phyloP scores from a whole-genome alignment of 164 flowering plant species.

The Aristolochia contorta region DNA sequence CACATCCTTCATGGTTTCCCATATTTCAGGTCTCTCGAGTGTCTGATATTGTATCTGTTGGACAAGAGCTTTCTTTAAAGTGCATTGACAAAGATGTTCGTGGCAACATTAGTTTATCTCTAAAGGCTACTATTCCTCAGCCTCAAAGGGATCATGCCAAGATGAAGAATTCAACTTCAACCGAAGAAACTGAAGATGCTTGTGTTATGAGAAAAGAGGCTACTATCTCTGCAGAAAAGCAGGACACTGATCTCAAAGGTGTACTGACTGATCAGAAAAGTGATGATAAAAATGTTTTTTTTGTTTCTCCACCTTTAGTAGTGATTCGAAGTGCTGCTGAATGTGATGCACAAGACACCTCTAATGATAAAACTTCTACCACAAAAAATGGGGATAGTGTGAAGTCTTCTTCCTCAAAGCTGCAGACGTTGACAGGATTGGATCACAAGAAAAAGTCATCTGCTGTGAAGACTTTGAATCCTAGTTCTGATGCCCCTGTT shows the following conservation, averaged over 20 bases:
- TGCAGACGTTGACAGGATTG: conserved; percentile 7
- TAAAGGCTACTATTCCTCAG: conserved; percentile 51
- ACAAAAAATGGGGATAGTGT: conserved; percentile 8
- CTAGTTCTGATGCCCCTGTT: conserved; percentile 5
- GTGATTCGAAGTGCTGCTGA: conserved; percentile 83
- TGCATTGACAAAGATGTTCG: conserved; percentile 89
- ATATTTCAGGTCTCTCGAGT: conserved; percentile 58
- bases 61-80: conserved; percentile 70
- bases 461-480: conserved; percentile 1
- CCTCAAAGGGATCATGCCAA: conserved; percentile 12
- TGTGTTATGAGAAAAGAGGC: conserved; percentile 19
- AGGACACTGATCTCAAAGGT: conserved; percentile 8
- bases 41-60: conserved; percentile 75
- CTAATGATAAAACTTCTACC: conserved; percentile 10
- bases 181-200: not conserved
- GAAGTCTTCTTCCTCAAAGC: conserved; percentile 8
- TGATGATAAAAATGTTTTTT: conserved; percentile 8
- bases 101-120: conserved; percentile 84
- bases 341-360: conserved; percentile 67
- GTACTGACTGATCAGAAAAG: conserved; percentile 15
- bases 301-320: conserved; percentile 31
- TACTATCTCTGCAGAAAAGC: conserved; percentile 21
- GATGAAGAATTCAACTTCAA: not conserved
- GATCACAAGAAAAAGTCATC: conserved; percentile 5
- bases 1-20: conserved; percentile 3